A percentile compares a stretch with the other conserved stretches of the same genome.
Conservation (phyloP, 2,329 filamentous ascomycete species). For the Colletotrichum camelliae region DNA sequence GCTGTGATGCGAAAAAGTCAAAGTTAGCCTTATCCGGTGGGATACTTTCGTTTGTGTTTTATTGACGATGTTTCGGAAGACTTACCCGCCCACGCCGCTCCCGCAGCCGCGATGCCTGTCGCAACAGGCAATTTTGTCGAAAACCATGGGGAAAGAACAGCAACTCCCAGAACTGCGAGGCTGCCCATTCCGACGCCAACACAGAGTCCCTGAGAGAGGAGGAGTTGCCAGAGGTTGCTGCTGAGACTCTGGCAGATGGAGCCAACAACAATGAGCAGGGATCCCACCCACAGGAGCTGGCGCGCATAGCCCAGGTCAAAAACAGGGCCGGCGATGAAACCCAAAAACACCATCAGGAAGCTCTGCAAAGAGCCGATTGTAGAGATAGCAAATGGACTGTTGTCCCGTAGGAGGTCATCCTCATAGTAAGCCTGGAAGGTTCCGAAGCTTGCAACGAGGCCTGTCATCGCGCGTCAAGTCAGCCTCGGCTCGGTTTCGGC, state of each 20-base stretch:
- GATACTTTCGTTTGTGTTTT: conserved; percentile 38
- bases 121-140: conserved; percentile 31
- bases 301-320: conserved; percentile 53
- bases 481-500: neutral
- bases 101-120: conserved; percentile 36
- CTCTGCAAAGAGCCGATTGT: conserved; percentile 54
- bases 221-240: conserved; percentile 51
- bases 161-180: conserved; percentile 40
- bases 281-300: conserved; percentile 42
- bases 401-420: conserved; percentile 28
- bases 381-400: conserved; percentile 34
- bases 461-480: conserved; percentile 29
- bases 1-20: conserved; percentile 55
- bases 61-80: conserved; percentile 40
- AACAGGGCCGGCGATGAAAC: conserved; percentile 48
- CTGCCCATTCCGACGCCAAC: conserved; percentile 49
- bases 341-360: conserved; percentile 48
- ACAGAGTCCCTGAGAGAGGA: conserved; percentile 51
- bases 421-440: conserved; percentile 60
- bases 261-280: conserved; percentile 48
- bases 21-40: conserved; percentile 67
- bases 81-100: conserved; percentile 29
- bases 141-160: conserved; percentile 40
- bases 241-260: conserved; percentile 50
- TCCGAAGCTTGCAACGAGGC: conserved; percentile 47